Percentiles rank a stretch among this genome's conserved stretches.
Evolutionary conservation across 257 asterid genomes (phyloP).

Genomic region (Rehmannia glutinosa): DNA sequence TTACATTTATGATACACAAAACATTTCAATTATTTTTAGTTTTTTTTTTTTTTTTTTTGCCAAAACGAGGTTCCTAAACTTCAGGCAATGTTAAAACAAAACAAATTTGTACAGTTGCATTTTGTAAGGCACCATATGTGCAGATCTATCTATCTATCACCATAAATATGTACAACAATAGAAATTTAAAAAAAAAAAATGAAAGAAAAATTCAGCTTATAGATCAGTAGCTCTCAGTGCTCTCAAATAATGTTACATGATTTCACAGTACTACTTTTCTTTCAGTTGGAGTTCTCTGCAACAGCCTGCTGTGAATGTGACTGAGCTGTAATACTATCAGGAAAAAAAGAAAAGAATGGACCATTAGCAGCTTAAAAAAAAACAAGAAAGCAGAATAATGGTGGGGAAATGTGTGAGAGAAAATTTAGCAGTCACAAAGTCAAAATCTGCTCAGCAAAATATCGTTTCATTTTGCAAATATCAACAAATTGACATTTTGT

Average conservation of each 20-base stretch:
- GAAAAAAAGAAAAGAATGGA: no score
- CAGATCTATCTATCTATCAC: not conserved
- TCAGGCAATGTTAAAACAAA: not conserved
- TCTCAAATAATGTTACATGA: not conserved
- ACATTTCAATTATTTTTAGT: no score
- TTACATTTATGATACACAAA: no score
- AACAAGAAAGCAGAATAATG: not conserved
- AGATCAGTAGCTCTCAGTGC: not conserved
- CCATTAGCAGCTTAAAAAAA: not conserved
- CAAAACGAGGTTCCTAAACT: no score
- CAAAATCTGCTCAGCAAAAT: not conserved
- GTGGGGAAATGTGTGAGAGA: not conserved
- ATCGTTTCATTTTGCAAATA: not conserved
- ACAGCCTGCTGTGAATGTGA: slow-evolving; percentile 5
- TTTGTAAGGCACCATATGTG: not conserved
- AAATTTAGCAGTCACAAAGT: not conserved
- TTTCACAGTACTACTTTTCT: not conserved
- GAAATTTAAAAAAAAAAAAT: not conserved
- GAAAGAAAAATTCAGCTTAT: not conserved
- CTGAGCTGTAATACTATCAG: not conserved
- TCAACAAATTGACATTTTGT: not conserved
- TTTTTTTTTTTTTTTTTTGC: no score
- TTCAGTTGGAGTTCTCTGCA: slow-evolving; percentile 5
- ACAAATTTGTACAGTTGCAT: not conserved
- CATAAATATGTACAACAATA: not conserved